Base-by-base conservation (phyloP, 1,284 basidiomycete species). In the Puccinia horiana region DNA sequence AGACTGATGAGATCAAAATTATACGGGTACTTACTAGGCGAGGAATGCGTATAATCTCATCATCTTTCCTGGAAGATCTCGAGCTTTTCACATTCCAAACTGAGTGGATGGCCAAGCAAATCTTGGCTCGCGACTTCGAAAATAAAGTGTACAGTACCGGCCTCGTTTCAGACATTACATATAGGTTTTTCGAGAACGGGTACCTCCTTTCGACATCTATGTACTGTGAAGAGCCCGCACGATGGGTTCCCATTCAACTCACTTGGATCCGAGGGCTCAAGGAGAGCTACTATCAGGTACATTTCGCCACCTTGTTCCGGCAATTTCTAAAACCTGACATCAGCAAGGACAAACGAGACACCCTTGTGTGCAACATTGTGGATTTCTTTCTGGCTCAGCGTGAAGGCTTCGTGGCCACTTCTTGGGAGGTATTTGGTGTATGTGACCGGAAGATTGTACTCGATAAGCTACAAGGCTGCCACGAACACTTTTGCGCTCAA, bases 151-250 rank as follows among this genome's bases (percentile, higher is more conserved):
- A 75, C 49, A 29, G 32, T 14, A 14, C n/a, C 5, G 73, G 73
- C 12, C 49, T 75, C 8, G 12, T 75, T 3, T 77, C 58, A 11
- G 76, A 77, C 32, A 58, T 67, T 2, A 77, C 75, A 18, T 77
- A 77, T 23, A 1, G 56, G 18, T 67, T 61, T 1, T 65, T 77
- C n/a, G n/a, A n/a, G n/a, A n/a, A 61, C 23, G 74, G 74, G 2
- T 76, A 76, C 37, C 40, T 76, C 1, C 29, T 77, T 16, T 63
- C 76, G 11, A 77, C 76, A 26, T 58, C 56, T 20, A 54, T 73
- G 37, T 73, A 73, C 26, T 52, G 49, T 47, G 70, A 73, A 29
- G 70, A 73, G 11, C 70, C 49, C 1, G 37, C 26, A 1, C 23
- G 70, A n/a, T 73, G 70, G 70, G 49, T 73, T 29, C 70, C 70